A percentile compares a stretch with the other conserved stretches of the same genome.
Conservation (phyloP, 768 basidiomycete genomes). For the Kwoniella europaea region DNA sequence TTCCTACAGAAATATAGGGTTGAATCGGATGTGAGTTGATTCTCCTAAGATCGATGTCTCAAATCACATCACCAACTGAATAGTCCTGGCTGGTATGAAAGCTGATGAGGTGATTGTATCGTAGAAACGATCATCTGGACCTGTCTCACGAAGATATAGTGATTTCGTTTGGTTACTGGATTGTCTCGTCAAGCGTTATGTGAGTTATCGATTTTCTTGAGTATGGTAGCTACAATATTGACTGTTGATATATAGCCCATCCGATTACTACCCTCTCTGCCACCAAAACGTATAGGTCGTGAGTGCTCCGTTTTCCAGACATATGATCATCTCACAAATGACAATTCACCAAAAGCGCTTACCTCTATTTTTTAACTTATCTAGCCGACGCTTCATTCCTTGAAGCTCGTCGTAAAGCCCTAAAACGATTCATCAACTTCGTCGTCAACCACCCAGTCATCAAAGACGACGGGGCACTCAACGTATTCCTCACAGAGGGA, state of each 20-base stretch:
- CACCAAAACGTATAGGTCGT: constrained; percentile 92
- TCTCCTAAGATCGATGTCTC: neutral
- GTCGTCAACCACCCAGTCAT: constrained; percentile 91
- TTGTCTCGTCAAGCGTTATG: constrained; percentile 76
- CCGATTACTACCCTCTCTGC: constrained; percentile 80
- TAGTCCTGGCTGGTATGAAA: neutral
- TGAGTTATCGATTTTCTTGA: constrained; percentile 19
- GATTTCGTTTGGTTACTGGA: constrained; percentile 94
- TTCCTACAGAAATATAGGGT: constrained; percentile 87
- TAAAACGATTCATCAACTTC: constrained; percentile 78
- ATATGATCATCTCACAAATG: constrained; percentile 4
- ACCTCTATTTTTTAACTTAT: constrained; percentile 12
- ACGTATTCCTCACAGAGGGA: constrained; percentile 78
- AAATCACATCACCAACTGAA: neutral
- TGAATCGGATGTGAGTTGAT: constrained; percentile 68
- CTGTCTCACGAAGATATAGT: constrained; percentile 84
- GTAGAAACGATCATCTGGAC: constrained; percentile 64
- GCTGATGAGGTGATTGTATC: constrained; percentile 14
- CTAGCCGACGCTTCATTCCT: constrained; percentile 85
- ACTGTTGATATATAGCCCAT: constrained; percentile 66
- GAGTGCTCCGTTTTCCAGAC: constrained; percentile 56
- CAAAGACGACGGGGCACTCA: constrained; percentile 80
- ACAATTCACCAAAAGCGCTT: neutral
- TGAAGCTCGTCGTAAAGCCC: constrained; percentile 86
- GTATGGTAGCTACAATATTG: neutral